A percentile compares a stretch with the other conserved stretches of the same genome.
Evolutionary conservation across 2,329 filamentous ascomycete genomes (phyloP).

Genomic region (Colletotrichum sp.): DNA sequence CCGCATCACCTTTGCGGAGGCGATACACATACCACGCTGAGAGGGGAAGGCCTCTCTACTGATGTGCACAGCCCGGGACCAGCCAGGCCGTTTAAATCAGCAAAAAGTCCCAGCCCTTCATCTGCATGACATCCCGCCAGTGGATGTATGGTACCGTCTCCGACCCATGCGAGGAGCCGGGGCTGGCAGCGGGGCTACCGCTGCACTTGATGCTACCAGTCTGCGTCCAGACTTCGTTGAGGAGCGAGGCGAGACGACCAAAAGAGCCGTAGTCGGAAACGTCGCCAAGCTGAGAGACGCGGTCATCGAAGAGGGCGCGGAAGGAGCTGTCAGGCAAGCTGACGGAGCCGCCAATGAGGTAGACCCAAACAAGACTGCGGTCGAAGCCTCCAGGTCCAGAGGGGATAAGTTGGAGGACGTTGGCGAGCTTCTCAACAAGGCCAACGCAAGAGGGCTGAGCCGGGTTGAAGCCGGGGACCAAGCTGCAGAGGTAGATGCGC

Average conservation of each 20-base stretch:
- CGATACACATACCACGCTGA: slow-evolving; percentile 27
- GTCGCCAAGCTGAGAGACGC: slow-evolving; percentile 76
- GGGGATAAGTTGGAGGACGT: slow-evolving; percentile 82
- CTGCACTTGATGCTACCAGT: slow-evolving; percentile 61
- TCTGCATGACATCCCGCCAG: slow-evolving; percentile 94
- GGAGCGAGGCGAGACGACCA: slow-evolving; percentile 77
- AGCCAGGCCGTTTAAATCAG: slow-evolving; percentile 65
- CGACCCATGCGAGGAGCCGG: slow-evolving; percentile 34
- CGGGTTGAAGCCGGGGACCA: slow-evolving; percentile 87
- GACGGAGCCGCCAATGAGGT: slow-evolving; percentile 84
- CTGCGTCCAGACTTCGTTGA: slow-evolving; percentile 85
- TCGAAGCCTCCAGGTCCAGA: slow-evolving; percentile 84
- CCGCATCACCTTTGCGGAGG: slow-evolving; percentile 38
- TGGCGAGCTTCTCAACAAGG: slow-evolving; percentile 79
- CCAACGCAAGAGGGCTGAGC: slow-evolving; percentile 75
- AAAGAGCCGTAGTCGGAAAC: slow-evolving; percentile 83
- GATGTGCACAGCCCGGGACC: slow-evolving; percentile 3
- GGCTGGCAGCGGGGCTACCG: slow-evolving; percentile 29
- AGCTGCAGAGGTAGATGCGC: slow-evolving; percentile 94
- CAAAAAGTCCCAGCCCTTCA: slow-evolving; percentile 91
- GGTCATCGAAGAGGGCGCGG: slow-evolving; percentile 78
- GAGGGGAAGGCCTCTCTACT: neutral
- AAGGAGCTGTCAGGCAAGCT: slow-evolving; percentile 77
- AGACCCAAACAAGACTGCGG: slow-evolving; percentile 90
- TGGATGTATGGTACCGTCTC: slow-evolving; percentile 71